A percentile compares a stretch with the other conserved stretches of the same genome.
Evolutionary conservation across 129 eudicot species (phyloP).

Genomic region (Helianthus annuus): HanXRQr2.0-SUNRISE NC_035449.2:191762985-191763484

Average conservation of each 20-base stretch:
- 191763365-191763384: too few relatives aligned
- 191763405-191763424: too few relatives aligned
- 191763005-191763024: conserved; percentile 67
- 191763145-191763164: not conserved
- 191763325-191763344: too few relatives aligned
- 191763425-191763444: too few relatives aligned
- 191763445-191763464: too few relatives aligned
- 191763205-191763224: not conserved
- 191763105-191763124: conserved; percentile 16
- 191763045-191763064: conserved; percentile 53
- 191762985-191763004: conserved; percentile 30
- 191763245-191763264: too few relatives aligned
- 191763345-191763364: too few relatives aligned
- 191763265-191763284: too few relatives aligned
- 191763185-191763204: not conserved
- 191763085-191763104: conserved; percentile 40
- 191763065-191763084: conserved; percentile 60
- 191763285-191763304: too few relatives aligned
- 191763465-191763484: too few relatives aligned
- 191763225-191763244: not conserved
- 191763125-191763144: not conserved
- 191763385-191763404: too few relatives aligned
- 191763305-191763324: too few relatives aligned
- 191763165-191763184: not conserved
- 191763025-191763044: conserved; percentile 74